Base-by-base conservation (phyloP, 2,329 filamentous ascomycete genomes). In the Ramularia endophylla region DNA sequence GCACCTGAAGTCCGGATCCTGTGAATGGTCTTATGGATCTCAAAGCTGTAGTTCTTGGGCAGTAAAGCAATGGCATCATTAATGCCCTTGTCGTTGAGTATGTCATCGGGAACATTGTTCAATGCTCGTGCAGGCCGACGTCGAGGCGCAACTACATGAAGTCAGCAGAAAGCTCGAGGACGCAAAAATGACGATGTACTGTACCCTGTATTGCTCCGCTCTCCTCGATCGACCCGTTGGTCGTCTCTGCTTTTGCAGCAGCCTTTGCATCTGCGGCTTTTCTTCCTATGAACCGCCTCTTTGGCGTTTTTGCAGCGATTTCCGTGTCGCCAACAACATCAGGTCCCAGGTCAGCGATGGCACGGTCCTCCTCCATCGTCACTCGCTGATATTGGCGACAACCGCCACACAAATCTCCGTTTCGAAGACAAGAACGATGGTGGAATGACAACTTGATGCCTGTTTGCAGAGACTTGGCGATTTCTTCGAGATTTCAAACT, bases 1-100 rank as follows among this genome's bases (percentile, higher is more conserved):
- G 89, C 82, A 7, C 77, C 80, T 7, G 83, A 80, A 1, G 82
- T 83, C 32, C 87, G 83, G 63, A 98, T 89, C 35, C 90, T 81
- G 66, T 97, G 88, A 57, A 98, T 94, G 7, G 92, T 98, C 70
- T 98, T 98, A 62, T 87, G 92, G 41, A 98, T 88, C 69, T 98
- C 92, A 63, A 98, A 98, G 56, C 86, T 90, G 74, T 98, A 98
- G 71, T 98, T 98, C n/a, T 79, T 71, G 1, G 92, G 92, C 2
- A 98, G 78, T 22, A 98, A 76, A 5, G 80, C 74, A 44, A 97
- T 88, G 3, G 92, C 92, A 32, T 81, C 83, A 63, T 90, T 90
- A 58, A 98, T 85, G 35, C 84, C 85, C 35, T 81, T 72, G 58
- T 98, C 84, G 50, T 94, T 76, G 15, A 92, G 73, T 49, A 98